Evolutionary conservation across 768 basidiomycete species (phyloP), one percentile per base, ranked within the genome.

Genomic region (Amanita phalloides): DNA sequence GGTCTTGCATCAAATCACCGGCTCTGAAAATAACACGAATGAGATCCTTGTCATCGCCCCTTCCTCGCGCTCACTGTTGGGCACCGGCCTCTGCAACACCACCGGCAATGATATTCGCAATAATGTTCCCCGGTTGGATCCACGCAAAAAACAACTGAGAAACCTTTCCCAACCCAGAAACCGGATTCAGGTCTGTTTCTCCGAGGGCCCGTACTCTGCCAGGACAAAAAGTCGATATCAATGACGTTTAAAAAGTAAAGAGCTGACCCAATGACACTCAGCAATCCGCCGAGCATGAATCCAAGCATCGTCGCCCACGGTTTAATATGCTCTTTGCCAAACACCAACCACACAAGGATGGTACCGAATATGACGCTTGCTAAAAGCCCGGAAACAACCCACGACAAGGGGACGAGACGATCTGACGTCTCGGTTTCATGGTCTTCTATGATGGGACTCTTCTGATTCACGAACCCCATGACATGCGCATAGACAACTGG

Each of bases 21-120:
- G 94, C 92, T 65, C 90, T 93, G 56, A 5, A 42, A 23, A 41
- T 35, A 39, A 43, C 17, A 7, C 28, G 17, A 21, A 51, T 58
- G 46, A 35, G 23, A 11, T 14, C 17, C 54, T 51, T 21, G 32
- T 53, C 23, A 32, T 45, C 23, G 35, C 50, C 43, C 30, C 32
- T 17, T 25, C 14, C 42, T 5, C 33, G 7, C 41, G 14, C 82
- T 55, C 61, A 90, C 86, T 94, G 91, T 66, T 84, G 85, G 25
- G 91, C 91, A n/a, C 91, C 91, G 35, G 91, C 91, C 68, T 94
- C 93, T 2, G 91, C 86, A n/a, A 96, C 90, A 28, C 91, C 93
- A 3, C 94, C 94, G 1, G 95, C 95, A 42, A 98, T 90, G 61
- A 98, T 88, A 61, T 97, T 98, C 1, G 95, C 95, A n/a, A 96